phyloP scores from a whole-genome alignment of 202 grass and related monocot genomes.

The Brachypodium distachyon region DNA sequence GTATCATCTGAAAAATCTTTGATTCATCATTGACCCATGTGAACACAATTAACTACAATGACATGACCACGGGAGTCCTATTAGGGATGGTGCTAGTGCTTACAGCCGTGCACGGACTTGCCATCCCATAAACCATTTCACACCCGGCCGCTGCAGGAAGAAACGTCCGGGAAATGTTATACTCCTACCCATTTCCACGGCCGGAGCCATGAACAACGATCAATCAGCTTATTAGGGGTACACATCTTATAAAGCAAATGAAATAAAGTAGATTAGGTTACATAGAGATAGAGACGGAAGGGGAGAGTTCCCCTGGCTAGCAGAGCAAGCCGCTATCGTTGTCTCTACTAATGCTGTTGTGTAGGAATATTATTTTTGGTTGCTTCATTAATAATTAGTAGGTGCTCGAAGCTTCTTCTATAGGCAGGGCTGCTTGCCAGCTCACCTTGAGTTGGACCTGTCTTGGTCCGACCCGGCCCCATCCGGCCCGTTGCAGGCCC shows the following conservation, averaged over 20 bases:
- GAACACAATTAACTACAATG: too few species aligned
- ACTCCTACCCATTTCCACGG: neutral
- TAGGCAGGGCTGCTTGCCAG: neutral
- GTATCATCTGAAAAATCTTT: too few species aligned
- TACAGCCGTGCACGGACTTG: too few species aligned
- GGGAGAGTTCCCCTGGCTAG: neutral
- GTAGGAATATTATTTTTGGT: neutral
- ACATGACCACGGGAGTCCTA: too few species aligned
- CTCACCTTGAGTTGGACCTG: slow-evolving; percentile 49
- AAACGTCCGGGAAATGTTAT: neutral
- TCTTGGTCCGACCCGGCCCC: slow-evolving; percentile 35
- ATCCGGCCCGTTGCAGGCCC: slow-evolving; percentile 36
- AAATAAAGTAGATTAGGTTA: neutral
- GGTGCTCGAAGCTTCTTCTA: slow-evolving; percentile 22
- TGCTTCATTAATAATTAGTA: slow-evolving; percentile 3
- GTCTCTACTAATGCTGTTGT: neutral
- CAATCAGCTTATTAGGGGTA: neutral
- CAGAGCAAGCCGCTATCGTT: neutral
- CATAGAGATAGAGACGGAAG: neutral
- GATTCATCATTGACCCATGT: too few species aligned
- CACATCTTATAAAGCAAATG: neutral
- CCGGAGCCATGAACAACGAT: neutral
- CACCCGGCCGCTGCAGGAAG: too few species aligned
- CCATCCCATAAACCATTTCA: too few species aligned
- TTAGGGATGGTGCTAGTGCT: too few species aligned